Conservation (phyloP, 2,329 filamentous ascomycete species). For the Chaetomium strumarium region DNA sequence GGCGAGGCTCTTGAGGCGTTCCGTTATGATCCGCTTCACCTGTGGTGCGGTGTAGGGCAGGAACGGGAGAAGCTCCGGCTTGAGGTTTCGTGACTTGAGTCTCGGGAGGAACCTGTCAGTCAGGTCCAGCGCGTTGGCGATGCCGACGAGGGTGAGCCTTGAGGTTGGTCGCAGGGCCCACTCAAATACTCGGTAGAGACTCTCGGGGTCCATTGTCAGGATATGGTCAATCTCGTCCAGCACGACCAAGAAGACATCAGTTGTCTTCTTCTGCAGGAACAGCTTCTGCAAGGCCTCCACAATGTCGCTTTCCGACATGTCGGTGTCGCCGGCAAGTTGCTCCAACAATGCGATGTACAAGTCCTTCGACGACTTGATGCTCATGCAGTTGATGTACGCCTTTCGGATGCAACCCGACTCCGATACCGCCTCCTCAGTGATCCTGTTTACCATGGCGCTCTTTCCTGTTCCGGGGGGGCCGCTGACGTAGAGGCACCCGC, state of each 20-base stretch:
- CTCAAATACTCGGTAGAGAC: conserved; percentile 90
- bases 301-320: conserved; percentile 63
- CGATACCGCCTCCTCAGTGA: conserved; percentile 55
- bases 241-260: conserved; percentile 69
- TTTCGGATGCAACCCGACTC: conserved; percentile 52
- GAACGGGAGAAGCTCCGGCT: conserved; percentile 84
- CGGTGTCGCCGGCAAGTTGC: conserved; percentile 57
- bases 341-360: conserved; percentile 75
- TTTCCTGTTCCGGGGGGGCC: conserved; percentile 95
- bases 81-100: conserved; percentile 86
- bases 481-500: conserved; percentile 88
- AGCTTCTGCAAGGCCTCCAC: conserved; percentile 62
- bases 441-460: conserved; percentile 83
- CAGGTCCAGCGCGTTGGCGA: conserved; percentile 91
- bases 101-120: conserved; percentile 93
- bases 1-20: conserved; percentile 71
- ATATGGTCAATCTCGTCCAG: conserved; percentile 95
- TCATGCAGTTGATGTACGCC: conserved; percentile 94
- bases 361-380: conserved; percentile 81
- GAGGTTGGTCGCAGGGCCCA: conserved; percentile 85
- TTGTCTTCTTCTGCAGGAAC: conserved; percentile 58
- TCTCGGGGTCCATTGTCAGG: conserved; percentile 78
- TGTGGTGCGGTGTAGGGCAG: conserved; percentile 85
- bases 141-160: conserved; percentile 76
- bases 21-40: conserved; percentile 80